Evolutionary conservation across 805 yeast genomes (phyloP), one percentile per base, ranked within the genome.

Genomic region (Schwanniomyces yamadae): DNA sequence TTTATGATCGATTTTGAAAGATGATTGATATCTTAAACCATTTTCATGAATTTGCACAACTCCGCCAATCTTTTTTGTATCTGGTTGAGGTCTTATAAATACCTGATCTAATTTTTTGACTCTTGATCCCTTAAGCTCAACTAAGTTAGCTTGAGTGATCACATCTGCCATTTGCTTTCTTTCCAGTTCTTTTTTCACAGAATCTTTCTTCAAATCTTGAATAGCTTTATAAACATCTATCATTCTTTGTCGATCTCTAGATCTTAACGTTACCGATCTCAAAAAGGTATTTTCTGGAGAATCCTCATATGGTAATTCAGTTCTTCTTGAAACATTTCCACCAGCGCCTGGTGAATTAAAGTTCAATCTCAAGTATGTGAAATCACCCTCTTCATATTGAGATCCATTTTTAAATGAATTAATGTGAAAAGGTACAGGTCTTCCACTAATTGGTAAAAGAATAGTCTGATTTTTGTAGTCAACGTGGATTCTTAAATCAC

Each of bases 381-480:
- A 89, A 48, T 90, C 97, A 35, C 97, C 98, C 69, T 93, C 98
- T 54, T 93, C 99, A 45, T 83, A 87, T 54, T 89, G 90, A 8
- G 95, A 84, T 33, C 96, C 98, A 56, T 87, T 90, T 54, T 90
- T 91, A 66, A 85, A 90, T 4, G 97, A 73, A 59, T 88, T 88
- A 55, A 91, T 89, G 59, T 91, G 99, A 72, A 93, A 91, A 16
- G 99, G 99, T 34, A 93, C 98, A 1, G 98, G 97, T 53, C 98
- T 76, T 44, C 99, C 99, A 52, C 83, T 78, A 40, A 91, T 84
- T 34, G 99, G 99, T 40, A 91, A 67, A 42, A 91, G 78, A 37
- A 91, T 84, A 1, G 97, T 85, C 63, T 90, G 96, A 39, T 84
- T 77, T 53, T 85, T 87, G 57, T 78, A 73, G 58, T 91, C 99